Evolutionary conservation across 2,329 filamentous ascomycete genomes (phyloP).

Genomic region (Trichoderma endophyticum): DNA sequence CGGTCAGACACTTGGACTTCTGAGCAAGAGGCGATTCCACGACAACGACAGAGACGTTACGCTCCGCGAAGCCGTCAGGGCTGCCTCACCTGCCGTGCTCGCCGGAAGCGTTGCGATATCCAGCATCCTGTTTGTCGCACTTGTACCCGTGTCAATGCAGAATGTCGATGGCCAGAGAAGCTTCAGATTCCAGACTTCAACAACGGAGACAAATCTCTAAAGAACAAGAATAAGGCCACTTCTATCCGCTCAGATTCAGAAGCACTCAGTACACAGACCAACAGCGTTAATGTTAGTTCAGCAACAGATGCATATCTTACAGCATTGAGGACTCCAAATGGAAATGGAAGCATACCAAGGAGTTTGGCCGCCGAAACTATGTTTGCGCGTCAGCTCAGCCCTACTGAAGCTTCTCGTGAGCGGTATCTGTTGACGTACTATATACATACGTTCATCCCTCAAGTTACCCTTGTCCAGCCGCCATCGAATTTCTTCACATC

Average conservation of each 20-base stretch:
- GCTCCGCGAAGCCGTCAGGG: neutral
- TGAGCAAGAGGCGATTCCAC: neutral
- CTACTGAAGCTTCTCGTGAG: neutral
- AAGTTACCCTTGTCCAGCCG: neutral
- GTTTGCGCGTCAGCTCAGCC: neutral
- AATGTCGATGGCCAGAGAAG: neutral
- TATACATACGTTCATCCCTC: neutral
- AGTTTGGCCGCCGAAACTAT: neutral
- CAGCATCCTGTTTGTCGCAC: neutral
- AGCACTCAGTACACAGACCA: neutral
- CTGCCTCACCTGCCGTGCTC: neutral
- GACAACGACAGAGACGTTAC: neutral
- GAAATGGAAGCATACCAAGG: neutral
- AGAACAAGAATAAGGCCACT: neutral
- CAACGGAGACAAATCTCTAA: neutral
- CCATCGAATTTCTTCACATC: neutral
- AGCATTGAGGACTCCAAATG: neutral
- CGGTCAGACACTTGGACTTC: neutral
- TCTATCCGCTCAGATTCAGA: neutral
- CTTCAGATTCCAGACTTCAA: neutral
- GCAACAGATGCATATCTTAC: neutral
- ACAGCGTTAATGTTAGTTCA: neutral
- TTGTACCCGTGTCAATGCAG: neutral
- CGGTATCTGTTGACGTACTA: neutral
- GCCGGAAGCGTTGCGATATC: neutral